phyloP scores from a whole-genome alignment of 805 yeast species.

The Yamadazyma paraphyllophila region DNA sequence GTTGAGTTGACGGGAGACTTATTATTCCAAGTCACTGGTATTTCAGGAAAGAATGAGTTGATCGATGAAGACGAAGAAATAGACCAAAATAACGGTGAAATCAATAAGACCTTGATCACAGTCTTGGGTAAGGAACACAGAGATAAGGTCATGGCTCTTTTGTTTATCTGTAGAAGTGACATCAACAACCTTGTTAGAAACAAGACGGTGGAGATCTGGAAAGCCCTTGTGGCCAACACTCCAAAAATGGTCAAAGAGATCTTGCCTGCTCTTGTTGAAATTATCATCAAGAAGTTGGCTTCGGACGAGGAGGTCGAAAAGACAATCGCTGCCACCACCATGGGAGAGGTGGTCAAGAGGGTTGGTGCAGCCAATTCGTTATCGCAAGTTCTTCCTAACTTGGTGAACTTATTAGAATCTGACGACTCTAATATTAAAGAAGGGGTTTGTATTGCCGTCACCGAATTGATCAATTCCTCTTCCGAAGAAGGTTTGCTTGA shows the following conservation, averaged over 20 bases:
- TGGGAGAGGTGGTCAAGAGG: slow-evolving; percentile 92
- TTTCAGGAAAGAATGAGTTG: slow-evolving; percentile 72
- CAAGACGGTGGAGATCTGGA: slow-evolving; percentile 94
- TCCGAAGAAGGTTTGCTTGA: slow-evolving; percentile 56
- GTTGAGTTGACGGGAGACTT: slow-evolving; percentile 95
- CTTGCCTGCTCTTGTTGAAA: slow-evolving; percentile 73
- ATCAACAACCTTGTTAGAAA: slow-evolving; percentile 81
- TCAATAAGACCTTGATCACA: slow-evolving; percentile 64
- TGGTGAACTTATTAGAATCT: slow-evolving; percentile 58
- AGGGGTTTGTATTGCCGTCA: slow-evolving; percentile 93
- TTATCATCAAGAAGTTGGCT: slow-evolving; percentile 80
- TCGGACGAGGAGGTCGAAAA: slow-evolving; percentile 77
- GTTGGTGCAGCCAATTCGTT: slow-evolving; percentile 87
- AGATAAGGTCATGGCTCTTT: slow-evolving; percentile 77
- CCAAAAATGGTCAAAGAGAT: slow-evolving; percentile 93
- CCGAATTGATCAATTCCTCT: slow-evolving; percentile 79
- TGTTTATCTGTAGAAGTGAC: slow-evolving; percentile 94
- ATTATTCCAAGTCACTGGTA: slow-evolving; percentile 90
- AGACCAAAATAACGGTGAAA: slow-evolving; percentile 41
- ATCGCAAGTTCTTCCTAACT: slow-evolving; percentile 78
- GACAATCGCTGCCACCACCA: slow-evolving; percentile 85
- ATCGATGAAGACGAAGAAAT: slow-evolving; percentile 50
- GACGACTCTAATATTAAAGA: slow-evolving; percentile 73
- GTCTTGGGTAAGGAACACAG: slow-evolving; percentile 86
- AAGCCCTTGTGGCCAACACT: slow-evolving; percentile 91